Percentiles rank a stretch among this genome's conserved stretches.
Conservation (phyloP, 768 basidiomycete species). For the Leucocoprinus leucothites region DNA sequence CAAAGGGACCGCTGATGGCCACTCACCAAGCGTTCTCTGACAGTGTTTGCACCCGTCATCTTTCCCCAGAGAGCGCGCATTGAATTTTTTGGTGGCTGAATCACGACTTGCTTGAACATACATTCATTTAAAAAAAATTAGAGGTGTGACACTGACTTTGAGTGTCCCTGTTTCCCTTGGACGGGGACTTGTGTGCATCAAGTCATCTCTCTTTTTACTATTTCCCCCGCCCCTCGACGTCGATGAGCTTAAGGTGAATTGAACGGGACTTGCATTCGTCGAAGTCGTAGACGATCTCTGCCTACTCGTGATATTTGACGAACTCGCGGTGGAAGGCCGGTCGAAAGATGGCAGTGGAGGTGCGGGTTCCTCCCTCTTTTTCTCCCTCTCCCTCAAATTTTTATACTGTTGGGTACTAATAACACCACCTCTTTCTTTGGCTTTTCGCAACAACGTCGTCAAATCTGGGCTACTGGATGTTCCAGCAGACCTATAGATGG, state of each 20-base stretch:
- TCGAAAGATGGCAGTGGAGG: slow-evolving; percentile 42
- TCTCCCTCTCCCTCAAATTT: slow-evolving; percentile 22
- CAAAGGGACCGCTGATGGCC: slow-evolving; percentile 9
- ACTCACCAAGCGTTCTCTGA: slow-evolving; percentile 68
- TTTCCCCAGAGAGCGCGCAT: slow-evolving; percentile 77
- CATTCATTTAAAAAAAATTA: not conserved
- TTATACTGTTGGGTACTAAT: slow-evolving; percentile 29
- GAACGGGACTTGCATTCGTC: not conserved
- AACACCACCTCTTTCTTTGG: slow-evolving; percentile 62
- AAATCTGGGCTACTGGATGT: slow-evolving; percentile 92
- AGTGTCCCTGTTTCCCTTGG: slow-evolving; percentile 21
- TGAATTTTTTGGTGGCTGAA: slow-evolving; percentile 53
- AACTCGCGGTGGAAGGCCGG: slow-evolving; percentile 22
- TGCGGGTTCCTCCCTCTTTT: slow-evolving; percentile 30
- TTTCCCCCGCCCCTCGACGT: not conserved
- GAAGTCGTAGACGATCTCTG: slow-evolving; percentile 1
- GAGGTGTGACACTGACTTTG: slow-evolving; percentile 41
- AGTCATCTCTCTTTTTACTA: not conserved
- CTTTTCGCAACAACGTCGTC: slow-evolving; percentile 81
- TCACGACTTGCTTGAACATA: not conserved
- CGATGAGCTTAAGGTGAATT: not conserved
- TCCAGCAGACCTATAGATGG: slow-evolving; percentile 84
- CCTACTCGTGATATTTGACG: not conserved
- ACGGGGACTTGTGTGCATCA: slow-evolving; percentile 11
- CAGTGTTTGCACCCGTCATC: slow-evolving; percentile 65